Base-by-base conservation (phyloP, 148 eudicot genomes). In the Dysphania ambrosioides region DNA sequence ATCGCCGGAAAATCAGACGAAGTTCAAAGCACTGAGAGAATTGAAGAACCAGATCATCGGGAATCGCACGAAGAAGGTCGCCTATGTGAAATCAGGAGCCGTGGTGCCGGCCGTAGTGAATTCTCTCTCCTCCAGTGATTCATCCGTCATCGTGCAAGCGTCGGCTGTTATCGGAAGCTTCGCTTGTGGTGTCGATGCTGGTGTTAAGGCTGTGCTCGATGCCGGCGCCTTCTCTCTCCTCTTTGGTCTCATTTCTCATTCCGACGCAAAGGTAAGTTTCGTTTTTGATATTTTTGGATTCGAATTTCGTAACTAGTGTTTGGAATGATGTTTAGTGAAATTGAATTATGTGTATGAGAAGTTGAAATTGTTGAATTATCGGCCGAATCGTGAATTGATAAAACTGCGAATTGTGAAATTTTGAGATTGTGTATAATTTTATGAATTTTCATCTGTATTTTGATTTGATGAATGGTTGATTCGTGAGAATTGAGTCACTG, bases 21-120 rank as follows among this genome's bases (percentile, higher is more conserved):
- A 85, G 79, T 90, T 92, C 73, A 92, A 89, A 72, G 87, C 92
- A 49, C 83, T 95, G 5, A 70, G 97, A 36, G 92, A 95, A 53
- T 82, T 95, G 72, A 95, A 95, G 87, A 95, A 95, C 53, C 97
- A 89, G 76, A 95, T 95, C 36, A 95, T 95, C 68, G 99, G 99
- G 44, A 95, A 92, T 73, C 96, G 92, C 18, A 95, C 99, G 13
- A 90, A 88, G 77, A 95, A 95, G 83, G 81, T 92, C 36, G 79
- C 89, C 4, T 95, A 83, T 74, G 77, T 92, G 74, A 87, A 87
- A 82, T 86, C 87, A 27, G 97, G 89, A 77, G 98, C 93, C 12
- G 88, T 67, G 24, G 23, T 92, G 24, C 90, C 96, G 2, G 76
- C 84, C 80, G 91, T 95, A 36, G 88, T 85, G 55, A 70, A 85